Base-by-base conservation (phyloP, 2,329 filamentous ascomycete genomes). In the Cladosporium austrohemisphaericum region DNA sequence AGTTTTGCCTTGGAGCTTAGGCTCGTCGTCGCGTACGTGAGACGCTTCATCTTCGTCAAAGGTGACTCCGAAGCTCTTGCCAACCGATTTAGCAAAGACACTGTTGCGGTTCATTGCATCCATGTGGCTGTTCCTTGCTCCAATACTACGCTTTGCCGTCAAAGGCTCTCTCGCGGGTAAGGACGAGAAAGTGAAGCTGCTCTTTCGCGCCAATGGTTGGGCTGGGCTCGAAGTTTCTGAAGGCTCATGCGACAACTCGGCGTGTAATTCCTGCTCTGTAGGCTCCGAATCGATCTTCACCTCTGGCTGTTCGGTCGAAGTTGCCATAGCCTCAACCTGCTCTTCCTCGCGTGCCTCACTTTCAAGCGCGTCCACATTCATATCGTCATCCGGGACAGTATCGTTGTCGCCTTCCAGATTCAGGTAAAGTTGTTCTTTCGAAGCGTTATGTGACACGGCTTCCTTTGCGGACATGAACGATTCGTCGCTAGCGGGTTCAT, bases 181-280 rank as follows among this genome's bases (percentile, higher is more conserved):
- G 14, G 93, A 89, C 29, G 93, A 89, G 70, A 98, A 97, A 52
- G 87, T 95, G 52, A 98, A 77, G 65, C 92, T 97, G 69, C 91
- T 95, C 75, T 97, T 97, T 52, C 92, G 84, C 57, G 94, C 79
- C 23, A 88, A 75, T 2, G 86, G 85, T 57, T 88, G 79, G 41
- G 86, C 81, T 0, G 87, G 87, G 58, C 85, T 91, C 0, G 86
- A 88, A 1, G 74, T 77, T 40, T 88, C 84, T 2, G 85, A 87
- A 13, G 79, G 78, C 3, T 83, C 36, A 22, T 36, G 46, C 20
- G 46, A 41, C 29, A 16, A 32, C 48, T 35, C 58, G 49, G n/a
- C 43, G 9, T 36, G 54, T 70, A 69, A 52, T 79, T 14, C 55
- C 54, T 13, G 53, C 56, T 41, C 59, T 79, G 31, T 79, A 76